Percentiles rank a stretch among this genome's conserved stretches.
Evolutionary conservation across 1,284 basidiomycete species (phyloP).

Genomic region (Pseudozyma tsukubaensis): DNA sequence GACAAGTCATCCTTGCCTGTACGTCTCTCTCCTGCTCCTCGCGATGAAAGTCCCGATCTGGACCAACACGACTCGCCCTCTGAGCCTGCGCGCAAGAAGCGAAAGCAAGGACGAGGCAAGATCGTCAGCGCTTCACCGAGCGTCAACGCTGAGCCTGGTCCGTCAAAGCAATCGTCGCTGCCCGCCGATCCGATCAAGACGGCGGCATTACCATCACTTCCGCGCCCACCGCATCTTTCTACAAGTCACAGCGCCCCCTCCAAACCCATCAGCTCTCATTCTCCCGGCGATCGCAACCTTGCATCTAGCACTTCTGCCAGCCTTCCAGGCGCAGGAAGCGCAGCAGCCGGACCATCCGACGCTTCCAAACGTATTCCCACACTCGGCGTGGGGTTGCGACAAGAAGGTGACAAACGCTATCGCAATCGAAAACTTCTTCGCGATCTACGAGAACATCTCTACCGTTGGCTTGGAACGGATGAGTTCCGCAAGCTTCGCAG

Average conservation of each 20-base stretch:
- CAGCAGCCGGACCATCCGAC: conserved; percentile 17
- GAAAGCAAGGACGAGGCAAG: conserved; percentile 39
- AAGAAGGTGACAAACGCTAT: conserved; percentile 55
- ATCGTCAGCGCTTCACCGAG: conserved; percentile 4
- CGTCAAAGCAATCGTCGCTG: conserved; percentile 11
- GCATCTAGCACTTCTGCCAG: conserved; percentile 9
- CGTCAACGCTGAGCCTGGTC: conserved; percentile 6
- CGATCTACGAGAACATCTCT: conserved; percentile 54
- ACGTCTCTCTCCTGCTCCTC: conserved; percentile 12
- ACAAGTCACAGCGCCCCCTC: conserved; percentile 3
- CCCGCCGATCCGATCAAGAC: conserved; percentile 2
- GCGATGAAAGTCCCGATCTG: conserved; percentile 21
- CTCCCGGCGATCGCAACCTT: conserved; percentile 7
- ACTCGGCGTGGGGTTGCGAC: conserved; percentile 47
- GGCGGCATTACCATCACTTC: conserved; percentile 1
- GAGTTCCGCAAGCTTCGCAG: conserved; percentile 54
- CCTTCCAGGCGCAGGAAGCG: conserved; percentile 8
- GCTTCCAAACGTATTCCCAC: conserved; percentile 37
- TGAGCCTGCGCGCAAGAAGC: conserved; percentile 42
- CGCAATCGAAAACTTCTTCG: conserved; percentile 55
- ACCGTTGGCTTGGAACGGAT: conserved; percentile 54
- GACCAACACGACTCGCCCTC: conserved; percentile 15
- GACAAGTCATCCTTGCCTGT: conserved; percentile 3
- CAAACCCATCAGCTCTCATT: conserved; percentile 4
- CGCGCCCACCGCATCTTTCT: conserved; percentile 3